Percentiles rank a stretch among this genome's conserved stretches.
phyloP scores from a whole-genome alignment of 2,329 filamentous ascomycete genomes.

The Fusarium siculi region DNA sequence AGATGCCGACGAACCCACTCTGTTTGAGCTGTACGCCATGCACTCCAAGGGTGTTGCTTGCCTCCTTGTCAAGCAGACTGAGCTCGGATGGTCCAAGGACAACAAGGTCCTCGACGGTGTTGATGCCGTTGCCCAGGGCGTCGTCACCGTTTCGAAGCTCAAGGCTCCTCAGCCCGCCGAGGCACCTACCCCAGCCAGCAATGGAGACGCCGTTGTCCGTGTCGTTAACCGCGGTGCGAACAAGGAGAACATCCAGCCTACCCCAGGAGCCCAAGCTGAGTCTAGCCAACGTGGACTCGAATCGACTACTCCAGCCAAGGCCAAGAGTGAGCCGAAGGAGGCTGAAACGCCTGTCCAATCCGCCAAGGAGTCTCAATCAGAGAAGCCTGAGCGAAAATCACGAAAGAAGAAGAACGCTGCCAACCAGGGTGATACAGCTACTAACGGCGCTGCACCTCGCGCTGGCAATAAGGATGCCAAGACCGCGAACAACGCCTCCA shows the following conservation, averaged over 20 bases:
- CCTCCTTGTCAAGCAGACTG: conserved; percentile 84
- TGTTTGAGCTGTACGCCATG: conserved; percentile 97
- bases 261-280: conserved; percentile 41
- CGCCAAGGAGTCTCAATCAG: conserved; percentile 54
- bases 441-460: conserved; percentile 54
- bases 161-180: conserved; percentile 61
- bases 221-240: conserved; percentile 48
- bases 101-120: conserved; percentile 86
- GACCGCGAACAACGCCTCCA: conserved; percentile 37
- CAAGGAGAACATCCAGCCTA: conserved; percentile 51
- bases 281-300: conserved; percentile 48
- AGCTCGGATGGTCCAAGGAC: conserved; percentile 91
- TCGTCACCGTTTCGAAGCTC: conserved; percentile 80
- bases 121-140: conserved; percentile 78
- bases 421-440: conserved; percentile 56
- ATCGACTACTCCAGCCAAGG: conserved; percentile 50
- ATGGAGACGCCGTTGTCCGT: conserved; percentile 49
- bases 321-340: conserved; percentile 60
- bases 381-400: conserved; percentile 71
- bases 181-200: conserved; percentile 47
- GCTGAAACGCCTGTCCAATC: conserved; percentile 56
- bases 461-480: conserved; percentile 51
- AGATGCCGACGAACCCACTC: conserved; percentile 73
- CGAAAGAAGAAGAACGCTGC: conserved; percentile 73
- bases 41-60: conserved; percentile 97